Conservation (phyloP, 2,329 filamentous ascomycete genomes). For the Sordariomycetes sp. region DNA sequence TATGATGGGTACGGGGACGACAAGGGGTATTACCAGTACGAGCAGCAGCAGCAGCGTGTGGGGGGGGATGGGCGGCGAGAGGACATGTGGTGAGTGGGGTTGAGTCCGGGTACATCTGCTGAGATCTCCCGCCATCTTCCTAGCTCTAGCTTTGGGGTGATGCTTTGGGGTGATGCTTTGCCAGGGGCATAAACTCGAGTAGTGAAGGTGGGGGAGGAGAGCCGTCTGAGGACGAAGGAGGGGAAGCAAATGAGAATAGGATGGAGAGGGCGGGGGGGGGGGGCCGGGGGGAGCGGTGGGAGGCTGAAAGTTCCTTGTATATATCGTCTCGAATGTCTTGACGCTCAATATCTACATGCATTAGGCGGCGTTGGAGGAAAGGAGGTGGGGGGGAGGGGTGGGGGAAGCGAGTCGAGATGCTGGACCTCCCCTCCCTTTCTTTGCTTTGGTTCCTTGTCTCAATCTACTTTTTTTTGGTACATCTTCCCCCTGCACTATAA, state of each 20-base stretch:
- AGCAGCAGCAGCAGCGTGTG: not conserved
- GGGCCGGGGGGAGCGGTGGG: not conserved
- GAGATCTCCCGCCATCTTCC: not conserved
- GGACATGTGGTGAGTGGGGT: constrained; percentile 6
- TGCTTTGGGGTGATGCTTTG: not conserved
- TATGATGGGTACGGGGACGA: not conserved
- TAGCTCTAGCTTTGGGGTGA: not conserved
- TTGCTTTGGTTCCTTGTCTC: not conserved
- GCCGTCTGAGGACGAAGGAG: not conserved
- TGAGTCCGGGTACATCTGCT: not conserved
- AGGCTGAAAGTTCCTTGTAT: not conserved
- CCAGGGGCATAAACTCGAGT: no score
- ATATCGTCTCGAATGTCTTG: not conserved
- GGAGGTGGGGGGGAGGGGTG: no score
- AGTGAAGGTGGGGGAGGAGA: no score
- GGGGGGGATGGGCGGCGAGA: not conserved
- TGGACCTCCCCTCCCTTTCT: not conserved
- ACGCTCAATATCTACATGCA: not conserved
- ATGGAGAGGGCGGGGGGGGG: not conserved
- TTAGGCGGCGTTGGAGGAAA: not conserved
- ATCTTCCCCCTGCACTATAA: not conserved
- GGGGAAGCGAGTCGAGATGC: not conserved
- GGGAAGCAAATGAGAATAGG: not conserved
- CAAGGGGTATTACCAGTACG: constrained; percentile 5
- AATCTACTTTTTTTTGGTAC: not conserved